Evolutionary conservation across 2,329 filamentous ascomycete species (phyloP).

Genomic region (Orbilia quercus): DNA sequence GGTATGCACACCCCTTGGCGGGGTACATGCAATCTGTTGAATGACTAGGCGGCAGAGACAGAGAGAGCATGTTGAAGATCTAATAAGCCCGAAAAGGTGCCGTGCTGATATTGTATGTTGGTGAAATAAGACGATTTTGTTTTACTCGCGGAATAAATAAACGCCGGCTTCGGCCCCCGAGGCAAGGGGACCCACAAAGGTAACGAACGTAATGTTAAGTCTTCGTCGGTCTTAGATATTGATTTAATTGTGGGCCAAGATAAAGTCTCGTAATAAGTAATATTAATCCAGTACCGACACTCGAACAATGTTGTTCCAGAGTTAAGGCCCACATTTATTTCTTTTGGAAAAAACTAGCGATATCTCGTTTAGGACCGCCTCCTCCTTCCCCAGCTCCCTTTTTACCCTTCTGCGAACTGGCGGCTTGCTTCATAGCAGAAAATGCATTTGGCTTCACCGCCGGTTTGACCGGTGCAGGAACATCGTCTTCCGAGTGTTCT

Average conservation of each 20-base stretch:
- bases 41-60: too few relatives aligned
- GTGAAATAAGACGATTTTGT: background rate
- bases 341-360: constrained; percentile 51
- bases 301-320: background rate
- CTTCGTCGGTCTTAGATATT: constrained; percentile 1
- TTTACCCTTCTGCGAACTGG: constrained; percentile 50
- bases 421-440: constrained; percentile 49
- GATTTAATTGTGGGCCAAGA: constrained; percentile 2
- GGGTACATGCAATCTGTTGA: too few relatives aligned
- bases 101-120: constrained; percentile 4
- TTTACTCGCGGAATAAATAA: constrained; percentile 7
- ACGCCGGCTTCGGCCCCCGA: constrained; percentile 9
- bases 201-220: background rate
- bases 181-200: too few relatives aligned
- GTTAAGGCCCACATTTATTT: constrained; percentile 24
- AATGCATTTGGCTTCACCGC: constrained; percentile 50
- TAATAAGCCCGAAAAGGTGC: too few relatives aligned
- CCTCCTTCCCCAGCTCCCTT: constrained; percentile 34
- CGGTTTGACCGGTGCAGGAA: constrained; percentile 44
- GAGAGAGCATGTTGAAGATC: too few relatives aligned
- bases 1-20: too few relatives aligned
- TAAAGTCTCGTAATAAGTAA: constrained; percentile 10
- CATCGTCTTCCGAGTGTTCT: constrained; percentile 49
- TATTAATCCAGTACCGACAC: constrained; percentile 9
- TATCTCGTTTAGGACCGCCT: constrained; percentile 36